phyloP scores from a whole-genome alignment of 805 yeast genomes.

The Candida chauliodis region DNA sequence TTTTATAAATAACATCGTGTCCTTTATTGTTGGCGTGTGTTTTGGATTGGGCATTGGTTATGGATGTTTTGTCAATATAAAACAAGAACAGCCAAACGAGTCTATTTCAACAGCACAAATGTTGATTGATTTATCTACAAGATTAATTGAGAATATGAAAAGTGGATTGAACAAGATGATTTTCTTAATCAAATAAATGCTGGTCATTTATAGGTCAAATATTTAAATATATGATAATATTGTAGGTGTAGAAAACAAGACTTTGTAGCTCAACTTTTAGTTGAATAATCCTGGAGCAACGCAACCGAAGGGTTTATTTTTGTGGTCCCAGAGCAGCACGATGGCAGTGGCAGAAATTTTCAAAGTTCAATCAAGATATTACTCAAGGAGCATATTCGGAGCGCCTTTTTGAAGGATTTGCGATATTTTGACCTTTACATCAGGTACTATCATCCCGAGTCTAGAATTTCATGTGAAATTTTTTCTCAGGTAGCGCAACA shows the following conservation, averaged over 20 bases:
- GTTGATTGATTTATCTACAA: constrained; percentile 1
- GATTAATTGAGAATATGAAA: constrained; percentile 1
- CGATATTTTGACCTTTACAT: background rate
- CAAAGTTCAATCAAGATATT: no score
- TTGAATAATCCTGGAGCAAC: no score
- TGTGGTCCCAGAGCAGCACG: no score
- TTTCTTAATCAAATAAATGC: constrained; percentile 3
- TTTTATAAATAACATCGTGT: constrained; percentile 16
- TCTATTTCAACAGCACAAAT: background rate
- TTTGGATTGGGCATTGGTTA: constrained; percentile 33
- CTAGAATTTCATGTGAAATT: background rate
- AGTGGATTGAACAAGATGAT: background rate
- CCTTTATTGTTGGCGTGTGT: constrained; percentile 35
- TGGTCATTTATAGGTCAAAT: constrained; percentile 1
- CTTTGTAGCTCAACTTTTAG: background rate
- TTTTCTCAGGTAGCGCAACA: no score
- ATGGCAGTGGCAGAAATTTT: no score
- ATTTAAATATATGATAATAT: background rate
- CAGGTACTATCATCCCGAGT: background rate
- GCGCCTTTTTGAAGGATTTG: no score
- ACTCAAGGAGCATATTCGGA: no score
- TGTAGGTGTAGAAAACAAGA: no score
- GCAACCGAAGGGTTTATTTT: no score
- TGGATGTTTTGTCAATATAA: constrained; percentile 12
- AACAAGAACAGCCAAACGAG: background rate